Evolutionary conservation across 2,329 filamentous ascomycete genomes (phyloP).

Genomic region (Botryotinia calthae): DNA sequence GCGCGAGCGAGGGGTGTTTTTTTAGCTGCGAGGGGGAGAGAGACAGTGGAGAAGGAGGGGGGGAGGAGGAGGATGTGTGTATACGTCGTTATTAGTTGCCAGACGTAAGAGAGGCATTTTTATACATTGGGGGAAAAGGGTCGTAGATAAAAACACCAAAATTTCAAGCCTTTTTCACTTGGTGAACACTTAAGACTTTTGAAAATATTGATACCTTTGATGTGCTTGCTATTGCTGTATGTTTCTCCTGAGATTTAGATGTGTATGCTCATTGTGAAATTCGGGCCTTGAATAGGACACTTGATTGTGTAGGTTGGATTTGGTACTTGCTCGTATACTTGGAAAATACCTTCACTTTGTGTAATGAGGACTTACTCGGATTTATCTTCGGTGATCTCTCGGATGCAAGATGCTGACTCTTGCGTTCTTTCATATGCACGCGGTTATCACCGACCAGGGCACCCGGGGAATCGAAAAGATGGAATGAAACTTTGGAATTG

Average conservation of each 20-base stretch:
- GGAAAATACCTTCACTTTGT: background rate
- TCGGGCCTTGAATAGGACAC: background rate
- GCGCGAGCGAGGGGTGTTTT: background rate
- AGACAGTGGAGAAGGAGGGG: background rate
- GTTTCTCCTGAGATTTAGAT: background rate
- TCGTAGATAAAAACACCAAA: slow-evolving; percentile 25
- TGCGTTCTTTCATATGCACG: background rate
- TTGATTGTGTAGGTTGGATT: background rate
- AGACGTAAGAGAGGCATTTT: slow-evolving; percentile 6
- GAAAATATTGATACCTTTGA: background rate
- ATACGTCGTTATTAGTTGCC: slow-evolving; percentile 19
- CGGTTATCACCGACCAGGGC: background rate
- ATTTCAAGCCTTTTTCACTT: background rate
- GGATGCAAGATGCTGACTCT: background rate
- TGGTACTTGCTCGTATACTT: background rate
- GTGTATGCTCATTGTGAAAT: background rate
- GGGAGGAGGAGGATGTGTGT: slow-evolving; percentile 20
- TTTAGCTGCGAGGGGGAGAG: background rate
- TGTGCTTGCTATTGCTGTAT: background rate
- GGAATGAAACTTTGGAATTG: background rate
- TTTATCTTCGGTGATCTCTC: background rate
- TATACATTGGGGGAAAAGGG: slow-evolving; percentile 22
- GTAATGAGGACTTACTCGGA: background rate
- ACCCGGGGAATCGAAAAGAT: background rate
- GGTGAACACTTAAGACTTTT: background rate